Base-by-base conservation (phyloP, 129 eudicot species). In the Calendula officinalis region DNA sequence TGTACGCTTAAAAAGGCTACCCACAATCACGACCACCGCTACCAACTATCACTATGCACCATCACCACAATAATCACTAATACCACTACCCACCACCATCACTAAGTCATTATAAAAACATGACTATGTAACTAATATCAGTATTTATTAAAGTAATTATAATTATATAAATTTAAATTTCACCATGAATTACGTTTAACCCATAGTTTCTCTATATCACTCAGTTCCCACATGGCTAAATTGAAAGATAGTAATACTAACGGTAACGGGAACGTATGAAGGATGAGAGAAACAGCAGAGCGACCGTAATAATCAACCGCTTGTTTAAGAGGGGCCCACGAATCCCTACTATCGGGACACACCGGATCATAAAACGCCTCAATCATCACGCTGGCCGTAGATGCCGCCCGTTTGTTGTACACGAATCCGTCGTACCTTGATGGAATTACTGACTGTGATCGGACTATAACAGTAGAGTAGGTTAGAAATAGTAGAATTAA, bases 241-340 rank as follows among this genome's bases (percentile, higher is more conserved):
- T 5, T 14, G 8, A 39, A 41, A 44, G 22, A 56, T 8, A 41
- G 47, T 36, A 44, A 34, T 22, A 87, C 87, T 76, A 16, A 92
- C 98, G 96, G 98, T 43, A 92, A 75, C 42, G 98, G 80, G 63
- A 91, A 88, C 30, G 96, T 82, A 58, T 92, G 98, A 40, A 88
- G 82, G 52, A 83, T 69, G 50, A 92, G 86, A 30, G 83, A 76
- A 32, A 83, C 71, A 55, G 63, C 76, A 9, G 63, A 40, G 11
- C 80, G 63, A 49, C 86, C 85, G 46, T 85, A 88, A 37, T 79
- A 61, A 30, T 79, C 70, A 15, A 92, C 66, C 7, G 86, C 95
- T 52, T 82, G 80, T 66, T 85, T 88, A 30, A 92, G 98, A 47
- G 95, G 96, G 3, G 81, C 76, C 98, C 98, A 92, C 0, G 98